Evolutionary conservation across 2,329 filamentous ascomycete species (phyloP).

Genomic region (Diaporthe sp.): DNA sequence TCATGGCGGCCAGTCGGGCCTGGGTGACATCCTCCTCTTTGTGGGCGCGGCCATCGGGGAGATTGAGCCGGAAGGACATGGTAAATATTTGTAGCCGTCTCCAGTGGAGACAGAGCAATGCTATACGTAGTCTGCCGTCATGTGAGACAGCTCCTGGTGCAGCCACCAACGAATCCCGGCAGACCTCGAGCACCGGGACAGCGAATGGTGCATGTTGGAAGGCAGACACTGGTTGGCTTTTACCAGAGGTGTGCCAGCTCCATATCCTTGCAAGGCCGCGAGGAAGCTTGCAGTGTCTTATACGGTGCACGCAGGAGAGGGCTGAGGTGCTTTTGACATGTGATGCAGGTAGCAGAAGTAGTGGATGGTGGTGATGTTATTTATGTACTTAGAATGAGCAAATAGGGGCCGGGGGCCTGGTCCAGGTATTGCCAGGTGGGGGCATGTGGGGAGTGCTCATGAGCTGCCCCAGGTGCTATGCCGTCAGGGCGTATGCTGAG

Average conservation of each 20-base stretch:
- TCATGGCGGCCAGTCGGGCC: slow-evolving; percentile 48
- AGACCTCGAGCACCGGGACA: slow-evolving; percentile 33
- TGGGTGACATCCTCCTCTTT: slow-evolving; percentile 55
- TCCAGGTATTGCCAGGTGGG: slow-evolving; percentile 8
- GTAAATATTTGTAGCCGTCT: slow-evolving; percentile 37
- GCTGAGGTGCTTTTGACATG: slow-evolving; percentile 23
- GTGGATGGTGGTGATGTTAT: slow-evolving; percentile 10
- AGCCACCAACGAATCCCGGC: slow-evolving; percentile 30
- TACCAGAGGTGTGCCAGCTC: slow-evolving; percentile 3
- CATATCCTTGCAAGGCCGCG: neutral
- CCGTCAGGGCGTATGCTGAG: neutral
- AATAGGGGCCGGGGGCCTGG: slow-evolving; percentile 24
- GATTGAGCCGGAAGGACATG: slow-evolving; percentile 56
- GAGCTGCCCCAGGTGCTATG: neutral
- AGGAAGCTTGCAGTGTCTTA: neutral
- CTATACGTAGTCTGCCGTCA: slow-evolving; percentile 29
- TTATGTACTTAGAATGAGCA: neutral
- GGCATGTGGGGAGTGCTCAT: slow-evolving; percentile 12
- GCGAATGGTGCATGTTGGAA: slow-evolving; percentile 36
- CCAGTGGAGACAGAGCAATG: neutral
- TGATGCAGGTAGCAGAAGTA: neutral
- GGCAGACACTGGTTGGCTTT: slow-evolving; percentile 8
- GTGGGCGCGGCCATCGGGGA: slow-evolving; percentile 48
- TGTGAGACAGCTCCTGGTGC: slow-evolving; percentile 33
- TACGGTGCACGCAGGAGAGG: neutral